Percentiles rank a stretch among this genome's conserved stretches.
Conservation (phyloP, 257 asterid genomes). For the Fraxinus excelsior region DNA sequence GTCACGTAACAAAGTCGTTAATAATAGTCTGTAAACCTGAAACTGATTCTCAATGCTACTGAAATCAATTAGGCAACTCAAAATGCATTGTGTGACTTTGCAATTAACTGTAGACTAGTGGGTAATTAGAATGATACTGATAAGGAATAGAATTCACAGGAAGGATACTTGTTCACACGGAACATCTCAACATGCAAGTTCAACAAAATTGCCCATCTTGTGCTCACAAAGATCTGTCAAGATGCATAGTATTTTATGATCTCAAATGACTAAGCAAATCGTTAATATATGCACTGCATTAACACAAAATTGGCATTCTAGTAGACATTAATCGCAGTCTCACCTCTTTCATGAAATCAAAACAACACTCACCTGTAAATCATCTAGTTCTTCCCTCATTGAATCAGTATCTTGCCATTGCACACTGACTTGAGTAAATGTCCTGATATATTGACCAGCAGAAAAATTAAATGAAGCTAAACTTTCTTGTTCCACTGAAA, state of each 20-base stretch:
- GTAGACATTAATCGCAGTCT: background rate
- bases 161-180: constrained; percentile 98
- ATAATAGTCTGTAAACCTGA: background rate
- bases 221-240: constrained; percentile 91
- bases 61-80: background rate
- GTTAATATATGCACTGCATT: constrained; percentile 19
- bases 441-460: constrained; percentile 51
- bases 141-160: constrained; percentile 13
- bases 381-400: constrained; percentile 98
- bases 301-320: constrained; percentile 9
- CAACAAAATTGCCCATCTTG: constrained; percentile 95
- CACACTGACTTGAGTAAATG: constrained; percentile 98
- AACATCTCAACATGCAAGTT: constrained; percentile 99
- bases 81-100: constrained; percentile 19
- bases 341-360: constrained; percentile 15
- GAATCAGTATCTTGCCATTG: constrained; percentile 99
- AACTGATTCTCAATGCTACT: background rate
- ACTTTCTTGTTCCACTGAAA: constrained; percentile 1
- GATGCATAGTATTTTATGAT: constrained; percentile 25
- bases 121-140: constrained; percentile 17
- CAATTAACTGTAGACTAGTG: constrained; percentile 13
- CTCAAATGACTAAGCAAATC: constrained; percentile 28
- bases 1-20: background rate
- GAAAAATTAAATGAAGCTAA: constrained; percentile 1
- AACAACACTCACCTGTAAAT: constrained; percentile 69